Conservation (phyloP, 768 basidiomycete species). For the Hydnum rufescens region DNA sequence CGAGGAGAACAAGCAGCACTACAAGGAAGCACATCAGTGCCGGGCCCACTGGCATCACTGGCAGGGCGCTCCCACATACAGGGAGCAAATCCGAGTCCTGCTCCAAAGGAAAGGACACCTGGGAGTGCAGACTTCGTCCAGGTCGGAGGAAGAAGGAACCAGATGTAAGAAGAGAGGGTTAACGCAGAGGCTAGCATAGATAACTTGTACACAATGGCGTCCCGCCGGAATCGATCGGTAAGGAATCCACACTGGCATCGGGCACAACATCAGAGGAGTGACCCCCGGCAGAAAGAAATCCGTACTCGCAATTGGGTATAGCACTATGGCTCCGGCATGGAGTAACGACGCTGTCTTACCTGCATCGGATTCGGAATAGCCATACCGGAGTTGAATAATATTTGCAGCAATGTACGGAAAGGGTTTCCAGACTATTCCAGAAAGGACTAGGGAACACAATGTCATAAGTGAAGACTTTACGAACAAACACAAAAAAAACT, state of each 20-base stretch:
- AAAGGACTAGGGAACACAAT: conserved; percentile 24
- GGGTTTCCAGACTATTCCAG: conserved; percentile 58
- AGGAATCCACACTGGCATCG: conserved; percentile 42
- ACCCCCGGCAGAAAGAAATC: not conserved
- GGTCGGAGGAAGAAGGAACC: conserved; percentile 41
- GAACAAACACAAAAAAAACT: not conserved
- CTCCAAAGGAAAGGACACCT: conserved; percentile 38
- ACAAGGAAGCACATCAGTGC: conserved; percentile 1
- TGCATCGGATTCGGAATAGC: conserved; percentile 37
- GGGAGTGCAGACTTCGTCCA: conserved; percentile 41
- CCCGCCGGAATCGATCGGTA: conserved; percentile 37
- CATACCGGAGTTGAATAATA: conserved; percentile 48
- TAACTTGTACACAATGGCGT: conserved; percentile 37
- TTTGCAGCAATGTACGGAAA: conserved; percentile 66
- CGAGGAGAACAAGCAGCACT: conserved; percentile 59
- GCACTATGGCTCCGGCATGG: conserved; percentile 42
- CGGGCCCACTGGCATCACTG: too few relatives aligned
- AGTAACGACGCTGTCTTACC: conserved; percentile 50
- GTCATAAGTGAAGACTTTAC: not conserved
- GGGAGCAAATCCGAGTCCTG: conserved; percentile 55
- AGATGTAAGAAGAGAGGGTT: conserved; percentile 40
- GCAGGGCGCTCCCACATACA: conserved; percentile 23
- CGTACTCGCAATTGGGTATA: conserved; percentile 49
- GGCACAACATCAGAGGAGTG: not conserved
- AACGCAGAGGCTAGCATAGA: conserved; percentile 37